These are phyloP conservation scores for Dendryphion nanum DNA, from an alignment of 2,329 filamentous ascomycete genomes.

Conservation along the genomic window DNA sequence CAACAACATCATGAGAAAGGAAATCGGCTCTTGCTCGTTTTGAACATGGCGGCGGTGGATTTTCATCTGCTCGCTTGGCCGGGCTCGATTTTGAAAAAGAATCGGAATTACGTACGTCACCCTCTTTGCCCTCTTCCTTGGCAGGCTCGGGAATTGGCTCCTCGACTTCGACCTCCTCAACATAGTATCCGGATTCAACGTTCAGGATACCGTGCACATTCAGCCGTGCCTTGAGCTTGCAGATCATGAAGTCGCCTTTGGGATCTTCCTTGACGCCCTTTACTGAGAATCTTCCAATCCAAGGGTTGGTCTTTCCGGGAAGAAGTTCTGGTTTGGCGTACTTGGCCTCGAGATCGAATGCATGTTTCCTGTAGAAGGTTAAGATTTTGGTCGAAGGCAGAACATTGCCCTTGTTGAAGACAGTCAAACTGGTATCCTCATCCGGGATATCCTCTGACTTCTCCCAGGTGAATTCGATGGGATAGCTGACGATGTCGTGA, in stretches of 20 bases:
- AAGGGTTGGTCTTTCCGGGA: constrained; percentile 86
- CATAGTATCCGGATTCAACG: constrained; percentile 94
- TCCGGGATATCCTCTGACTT: constrained; percentile 97
- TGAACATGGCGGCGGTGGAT: constrained; percentile 19
- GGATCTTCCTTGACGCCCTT: constrained; percentile 94
- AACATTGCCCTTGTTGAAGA: constrained; percentile 96
- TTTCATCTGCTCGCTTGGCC: constrained; percentile 16
- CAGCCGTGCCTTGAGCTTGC: constrained; percentile 96
- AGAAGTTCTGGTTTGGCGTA: constrained; percentile 85
- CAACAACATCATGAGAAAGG: constrained; percentile 7
- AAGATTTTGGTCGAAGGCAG: constrained; percentile 99
- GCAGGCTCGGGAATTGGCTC: constrained; percentile 76
- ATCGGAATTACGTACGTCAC: constrained; percentile 62
- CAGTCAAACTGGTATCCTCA: constrained; percentile 93
- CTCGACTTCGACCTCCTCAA: constrained; percentile 96
- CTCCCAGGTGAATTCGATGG: constrained; percentile 98
- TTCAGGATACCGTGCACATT: constrained; percentile 97
- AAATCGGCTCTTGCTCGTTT: constrained; percentile 29
- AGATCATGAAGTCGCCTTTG: constrained; percentile 98
- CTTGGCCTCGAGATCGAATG: constrained; percentile 92
- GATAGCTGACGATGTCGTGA: constrained; percentile 96
- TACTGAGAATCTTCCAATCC: constrained; percentile 96
- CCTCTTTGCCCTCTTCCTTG: constrained; percentile 59
- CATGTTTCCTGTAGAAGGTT: constrained; percentile 97
- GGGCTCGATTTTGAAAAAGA: constrained; percentile 11